Evolutionary conservation across 495 filamentous ascomycete genomes (phyloP), one percentile per base, ranked within the genome.

Genomic region (Penicillium roqueforti): DNA sequence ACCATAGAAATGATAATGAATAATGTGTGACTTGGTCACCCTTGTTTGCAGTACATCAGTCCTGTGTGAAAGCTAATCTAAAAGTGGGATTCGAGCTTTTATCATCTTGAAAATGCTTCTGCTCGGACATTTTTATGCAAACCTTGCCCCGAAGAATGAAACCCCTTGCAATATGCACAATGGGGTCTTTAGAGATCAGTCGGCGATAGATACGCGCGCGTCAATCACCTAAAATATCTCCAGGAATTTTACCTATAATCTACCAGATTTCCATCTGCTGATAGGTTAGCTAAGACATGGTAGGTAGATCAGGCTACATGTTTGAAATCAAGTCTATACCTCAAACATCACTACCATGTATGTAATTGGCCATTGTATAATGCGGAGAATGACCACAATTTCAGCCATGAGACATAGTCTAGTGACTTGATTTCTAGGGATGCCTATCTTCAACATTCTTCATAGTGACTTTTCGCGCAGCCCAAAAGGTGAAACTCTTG

Each of bases 361-460:
- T 20, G 13, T 34, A 14, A 6, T 34, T 34, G 31, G 31, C 4
- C n/a, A 4, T n/a, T 34, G 7, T n/a, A 34, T 34, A n/a, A 14
- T 2, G 6, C 14, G 14, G 32, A 34, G 32, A 34, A 34, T 34
- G 32, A n/a, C 7, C 13, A 34, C 31, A n/a, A 7, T 7, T 34
- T 34, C n/a, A 34, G 16, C 36, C 36, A 50, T 14, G 34, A 19
- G 36, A 50, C 36, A 6, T 20, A 19, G 16, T 20, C 47, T 37
- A 50, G 14, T 50, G 47, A 31, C 47, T 19, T 22, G 11, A 50
- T 19, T 29, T 40, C 22, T 36, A 50, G 47, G 47, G 47, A 29
- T 50, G 40, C 14, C 31, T n/a, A 34, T 36, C n/a, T 48, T 14
- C 34, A 49, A 34, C 47, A 50, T 50, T 50, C 47, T 36, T 50